Base-by-base conservation (phyloP, 345 rosid species). In the Brassica nigra region DNA sequence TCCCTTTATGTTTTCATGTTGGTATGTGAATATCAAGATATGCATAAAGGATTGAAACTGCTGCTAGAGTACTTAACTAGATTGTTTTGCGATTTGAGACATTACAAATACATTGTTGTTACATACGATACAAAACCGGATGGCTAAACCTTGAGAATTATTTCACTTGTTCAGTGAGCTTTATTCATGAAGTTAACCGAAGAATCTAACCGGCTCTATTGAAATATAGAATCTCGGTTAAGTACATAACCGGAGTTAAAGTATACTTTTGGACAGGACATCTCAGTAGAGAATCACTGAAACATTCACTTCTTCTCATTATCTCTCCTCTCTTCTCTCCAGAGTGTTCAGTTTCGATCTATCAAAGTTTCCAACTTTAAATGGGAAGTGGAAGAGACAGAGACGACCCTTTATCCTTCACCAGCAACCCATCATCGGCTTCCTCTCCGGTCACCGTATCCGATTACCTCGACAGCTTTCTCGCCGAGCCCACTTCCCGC, bases 401-500 rank as follows among this genome's bases (percentile, higher is more conserved):
- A 71, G 92, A 88, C 30, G 95, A 88, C 49, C 80, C 86, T 52
- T 87, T 89, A 28, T 77, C 88, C 6, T 88, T 88, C 29, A 66
- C 84, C n/a, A 78, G 62, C 81, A 86, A 80, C 76, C 92, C 83
- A n/a, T 87, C 94, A 0, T 83, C 90, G 2, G 86, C 94, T 0
- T 89, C 97, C 12, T 88, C 95, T 33, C 95, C 97, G 52, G 79
- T 86, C 69, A 86, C 92, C 15, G 88, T 76, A 11, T 87, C 98
- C 52, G 95, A 90, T 70, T 87, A 84, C 65, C 87, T 88, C 30
- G 92, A 87, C 75, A 83, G 79, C 81, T 88, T 84, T 68, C 75
- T 81, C 27, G 82, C 83, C 31, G 93, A 89, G 71, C 85, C 87
- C 30, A 80, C 78, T 57, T 88, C 97, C 62, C 86, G 79, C 75